Evolutionary conservation across 176 grass and related monocot species (phyloP).

Genomic region (Calamus simplicifolius): DNA sequence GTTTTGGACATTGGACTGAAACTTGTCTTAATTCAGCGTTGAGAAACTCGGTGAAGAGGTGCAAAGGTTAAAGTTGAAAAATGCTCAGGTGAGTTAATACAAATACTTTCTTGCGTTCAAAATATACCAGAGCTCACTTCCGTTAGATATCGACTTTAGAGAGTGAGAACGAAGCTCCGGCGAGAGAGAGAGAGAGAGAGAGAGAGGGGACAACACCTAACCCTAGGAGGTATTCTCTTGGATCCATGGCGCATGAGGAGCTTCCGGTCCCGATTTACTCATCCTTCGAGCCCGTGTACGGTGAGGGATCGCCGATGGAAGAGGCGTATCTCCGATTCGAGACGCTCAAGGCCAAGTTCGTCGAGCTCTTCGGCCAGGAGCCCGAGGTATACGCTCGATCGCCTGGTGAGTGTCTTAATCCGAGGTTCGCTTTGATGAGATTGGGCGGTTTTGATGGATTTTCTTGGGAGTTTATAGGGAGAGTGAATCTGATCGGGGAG

Average conservation of each 20-base stretch:
- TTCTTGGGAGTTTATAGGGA: slow-evolving; percentile 31
- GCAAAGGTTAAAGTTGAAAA: slow-evolving; percentile 50
- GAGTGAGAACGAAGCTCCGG: too few relatives aligned
- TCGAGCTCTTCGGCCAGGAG: slow-evolving; percentile 36
- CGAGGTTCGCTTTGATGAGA: not conserved
- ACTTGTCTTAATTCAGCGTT: slow-evolving; percentile 41
- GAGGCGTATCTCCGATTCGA: slow-evolving; percentile 75
- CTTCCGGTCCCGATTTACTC: slow-evolving; percentile 50
- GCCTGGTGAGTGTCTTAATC: slow-evolving; percentile 34
- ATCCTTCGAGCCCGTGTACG: slow-evolving; percentile 63
- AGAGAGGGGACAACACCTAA: not conserved
- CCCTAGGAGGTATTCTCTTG: too few relatives aligned
- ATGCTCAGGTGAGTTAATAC: slow-evolving; percentile 40
- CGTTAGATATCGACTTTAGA: too few relatives aligned
- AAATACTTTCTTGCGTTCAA: not conserved
- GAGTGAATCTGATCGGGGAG: slow-evolving; percentile 95
- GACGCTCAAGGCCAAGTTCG: slow-evolving; percentile 59
- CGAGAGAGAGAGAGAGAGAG: not conserved
- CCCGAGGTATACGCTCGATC: slow-evolving; percentile 76
- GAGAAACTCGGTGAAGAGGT: slow-evolving; percentile 58
- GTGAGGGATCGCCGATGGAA: slow-evolving; percentile 49
- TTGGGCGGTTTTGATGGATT: too few relatives aligned
- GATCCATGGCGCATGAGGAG: slow-evolving; percentile 21
- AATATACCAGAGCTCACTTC: too few relatives aligned
- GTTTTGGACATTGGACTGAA: slow-evolving; percentile 1